Evolutionary conservation across 169 alveolate genomes (phyloP).

Genomic region (Plasmodium fragile): DNA sequence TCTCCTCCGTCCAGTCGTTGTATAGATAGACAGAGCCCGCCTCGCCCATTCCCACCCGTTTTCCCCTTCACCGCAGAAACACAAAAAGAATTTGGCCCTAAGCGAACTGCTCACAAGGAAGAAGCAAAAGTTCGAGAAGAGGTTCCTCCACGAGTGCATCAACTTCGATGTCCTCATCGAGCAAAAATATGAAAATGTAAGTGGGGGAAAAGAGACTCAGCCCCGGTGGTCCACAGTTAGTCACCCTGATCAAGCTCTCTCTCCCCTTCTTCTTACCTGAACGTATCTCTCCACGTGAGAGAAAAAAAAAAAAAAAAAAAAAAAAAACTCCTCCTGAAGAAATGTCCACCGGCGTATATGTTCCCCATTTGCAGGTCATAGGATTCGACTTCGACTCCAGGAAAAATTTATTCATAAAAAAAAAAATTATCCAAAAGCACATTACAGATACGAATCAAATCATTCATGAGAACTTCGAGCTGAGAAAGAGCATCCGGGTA

Average conservation of each 20-base stretch:
- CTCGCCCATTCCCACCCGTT: background rate
- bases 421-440: slow-evolving; percentile 51
- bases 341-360: background rate
- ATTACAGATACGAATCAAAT: slow-evolving; percentile 33
- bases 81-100: slow-evolving; percentile 6
- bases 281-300: background rate
- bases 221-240: background rate
- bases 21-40: background rate
- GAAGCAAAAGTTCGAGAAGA: slow-evolving; percentile 43
- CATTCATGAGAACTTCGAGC: slow-evolving; percentile 20
- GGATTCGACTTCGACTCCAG: slow-evolving; percentile 58
- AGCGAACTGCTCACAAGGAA: slow-evolving; percentile 11
- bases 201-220: background rate
- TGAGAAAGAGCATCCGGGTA: slow-evolving; percentile 47
- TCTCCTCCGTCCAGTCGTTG: background rate
- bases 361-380: slow-evolving; percentile 13
- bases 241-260: background rate
- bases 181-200: slow-evolving; percentile 65
- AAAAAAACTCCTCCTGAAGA: background rate
- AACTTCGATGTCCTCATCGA: slow-evolving; percentile 57
- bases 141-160: slow-evolving; percentile 36
- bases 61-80: slow-evolving; percentile 9
- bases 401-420: slow-evolving; percentile 45
- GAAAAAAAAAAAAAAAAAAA: too few relatives aligned
- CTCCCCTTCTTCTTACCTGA: background rate